Conservation (phyloP, 345 rosid species). For the Carallia brachiata region DNA sequence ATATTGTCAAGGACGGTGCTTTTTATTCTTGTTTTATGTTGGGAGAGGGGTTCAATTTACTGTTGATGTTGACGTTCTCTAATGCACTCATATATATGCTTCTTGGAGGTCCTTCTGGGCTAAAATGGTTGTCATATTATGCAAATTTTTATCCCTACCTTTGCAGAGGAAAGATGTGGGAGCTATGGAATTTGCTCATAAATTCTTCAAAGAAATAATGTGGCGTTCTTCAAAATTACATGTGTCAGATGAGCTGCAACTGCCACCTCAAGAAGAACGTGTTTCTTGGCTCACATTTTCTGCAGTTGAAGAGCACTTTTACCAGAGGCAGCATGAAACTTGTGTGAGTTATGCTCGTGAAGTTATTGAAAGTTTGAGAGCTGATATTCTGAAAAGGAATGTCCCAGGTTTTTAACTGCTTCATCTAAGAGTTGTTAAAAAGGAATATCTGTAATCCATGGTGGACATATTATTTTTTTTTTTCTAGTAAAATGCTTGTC, state of each 20-base stretch:
- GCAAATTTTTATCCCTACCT: slow-evolving; percentile 6
- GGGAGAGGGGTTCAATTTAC: no score
- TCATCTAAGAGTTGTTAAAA: slow-evolving; percentile 23
- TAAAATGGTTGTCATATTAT: slow-evolving; percentile 3
- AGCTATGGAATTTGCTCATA: slow-evolving; percentile 79
- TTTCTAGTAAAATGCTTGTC: neutral
- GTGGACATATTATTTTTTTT: neutral
- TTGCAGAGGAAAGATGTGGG: slow-evolving; percentile 64
- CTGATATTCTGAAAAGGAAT: slow-evolving; percentile 69
- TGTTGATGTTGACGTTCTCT: no score
- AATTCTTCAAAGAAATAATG: slow-evolving; percentile 75
- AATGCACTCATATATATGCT: neutral
- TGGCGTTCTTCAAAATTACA: slow-evolving; percentile 94
- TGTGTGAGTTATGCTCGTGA: slow-evolving; percentile 88
- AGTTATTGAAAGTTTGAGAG: slow-evolving; percentile 78
- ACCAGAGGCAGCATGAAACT: slow-evolving; percentile 94
- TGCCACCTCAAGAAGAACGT: slow-evolving; percentile 91
- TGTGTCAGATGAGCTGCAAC: slow-evolving; percentile 87
- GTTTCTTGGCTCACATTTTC: slow-evolving; percentile 86
- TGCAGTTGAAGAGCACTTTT: slow-evolving; percentile 90
- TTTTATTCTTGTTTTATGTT: no score
- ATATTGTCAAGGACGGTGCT: no score
- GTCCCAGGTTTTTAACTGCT: slow-evolving; percentile 41
- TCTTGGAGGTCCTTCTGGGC: slow-evolving; percentile 8
- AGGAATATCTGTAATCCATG: neutral